Percentiles rank a stretch among this genome's conserved stretches.
phyloP scores from a whole-genome alignment of 331 rosid species.

The Arachis monticola region DNA sequence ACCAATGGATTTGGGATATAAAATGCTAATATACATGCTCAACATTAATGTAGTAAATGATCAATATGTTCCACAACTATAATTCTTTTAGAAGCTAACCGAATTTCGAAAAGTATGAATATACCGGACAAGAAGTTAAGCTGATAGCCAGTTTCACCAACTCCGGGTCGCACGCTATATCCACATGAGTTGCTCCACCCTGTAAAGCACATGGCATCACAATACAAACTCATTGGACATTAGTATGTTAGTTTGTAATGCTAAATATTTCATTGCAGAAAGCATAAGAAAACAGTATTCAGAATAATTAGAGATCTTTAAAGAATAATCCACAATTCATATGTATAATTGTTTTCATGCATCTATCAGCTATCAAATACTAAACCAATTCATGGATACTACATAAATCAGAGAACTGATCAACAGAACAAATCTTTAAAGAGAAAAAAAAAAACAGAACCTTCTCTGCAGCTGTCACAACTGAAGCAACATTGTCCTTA shows the following conservation, averaged over 20 bases:
- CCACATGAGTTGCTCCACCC: slow-evolving; percentile 98
- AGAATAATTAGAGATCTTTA: neutral
- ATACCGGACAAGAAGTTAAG: slow-evolving; percentile 88
- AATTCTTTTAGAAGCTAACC: neutral
- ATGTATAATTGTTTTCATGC: neutral
- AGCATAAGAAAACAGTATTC: neutral
- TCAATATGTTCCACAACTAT: neutral
- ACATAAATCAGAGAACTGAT: neutral
- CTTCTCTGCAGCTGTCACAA: slow-evolving; percentile 86
- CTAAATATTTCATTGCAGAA: slow-evolving; percentile 25
- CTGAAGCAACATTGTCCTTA: slow-evolving; percentile 78
- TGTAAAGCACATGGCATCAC: slow-evolving; percentile 30
- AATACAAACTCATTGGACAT: slow-evolving; percentile 1
- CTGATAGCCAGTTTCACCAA: slow-evolving; percentile 84
- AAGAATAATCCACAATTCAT: slow-evolving; percentile 3
- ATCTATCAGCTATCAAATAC: slow-evolving; percentile 8
- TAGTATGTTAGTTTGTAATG: slow-evolving; percentile 18
- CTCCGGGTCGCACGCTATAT: slow-evolving; percentile 94
- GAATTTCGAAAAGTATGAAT: slow-evolving; percentile 18
- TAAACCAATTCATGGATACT: slow-evolving; percentile 18
- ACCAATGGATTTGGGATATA: neutral
- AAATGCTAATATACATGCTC: neutral
- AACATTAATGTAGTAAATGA: slow-evolving; percentile 10
- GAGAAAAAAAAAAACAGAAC: slow-evolving; percentile 42
- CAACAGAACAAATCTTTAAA: neutral